Base-by-base conservation (phyloP, 768 basidiomycete genomes). In the Suillus alpinus region DNA sequence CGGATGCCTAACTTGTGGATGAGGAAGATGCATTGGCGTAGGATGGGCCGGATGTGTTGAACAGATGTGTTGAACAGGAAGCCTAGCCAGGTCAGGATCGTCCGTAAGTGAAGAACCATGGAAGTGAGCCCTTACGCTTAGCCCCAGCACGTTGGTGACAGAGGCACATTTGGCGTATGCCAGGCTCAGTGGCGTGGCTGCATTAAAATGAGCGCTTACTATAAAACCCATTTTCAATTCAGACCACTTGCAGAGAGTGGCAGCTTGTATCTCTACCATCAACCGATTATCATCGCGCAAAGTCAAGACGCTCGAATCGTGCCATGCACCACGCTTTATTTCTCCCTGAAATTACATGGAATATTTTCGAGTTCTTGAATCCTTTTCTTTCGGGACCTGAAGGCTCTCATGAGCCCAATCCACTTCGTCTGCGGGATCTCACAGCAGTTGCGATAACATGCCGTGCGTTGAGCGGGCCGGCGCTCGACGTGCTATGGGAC, bases 401-500 rank as follows among this genome's bases (percentile, higher is more conserved):
- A n/a, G n/a, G 14, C n/a, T 26, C 57, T 18, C 20, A 43, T 32
- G 14, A 46, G 34, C 41, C 26, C 31, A 20, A 34, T 47, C 43
- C 20, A 32, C 41, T 31, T 23, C 8, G 31, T 43, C 41, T 59
- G 2, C 51, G 6, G 26, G 53, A 57, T 56, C 57, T 63, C 23
- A 32, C 53, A 20, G 37, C 31, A 9, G 44, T 58, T 18, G 53
- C 59, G 16, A 37, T 31, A n/a, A 61, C 62, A 13, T 63, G 56
- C n/a, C 59, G 23, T 13, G 14, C 39, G 13, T 44, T 63, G 31
- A 63, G 18, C 12, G 36, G 34, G 7, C 60, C 55, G n/a, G 56
- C 49, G 26, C 37, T 56, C 13, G 56, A 56, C 13, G 39, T n/a
- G 3, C 49, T 63, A 26, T 63, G 59, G 59, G n/a, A 34, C 34